These are phyloP conservation scores for Plectosphaerella plurivora DNA, from an alignment of 2,329 filamentous ascomycete species.

Conservation along the genomic window DNA sequence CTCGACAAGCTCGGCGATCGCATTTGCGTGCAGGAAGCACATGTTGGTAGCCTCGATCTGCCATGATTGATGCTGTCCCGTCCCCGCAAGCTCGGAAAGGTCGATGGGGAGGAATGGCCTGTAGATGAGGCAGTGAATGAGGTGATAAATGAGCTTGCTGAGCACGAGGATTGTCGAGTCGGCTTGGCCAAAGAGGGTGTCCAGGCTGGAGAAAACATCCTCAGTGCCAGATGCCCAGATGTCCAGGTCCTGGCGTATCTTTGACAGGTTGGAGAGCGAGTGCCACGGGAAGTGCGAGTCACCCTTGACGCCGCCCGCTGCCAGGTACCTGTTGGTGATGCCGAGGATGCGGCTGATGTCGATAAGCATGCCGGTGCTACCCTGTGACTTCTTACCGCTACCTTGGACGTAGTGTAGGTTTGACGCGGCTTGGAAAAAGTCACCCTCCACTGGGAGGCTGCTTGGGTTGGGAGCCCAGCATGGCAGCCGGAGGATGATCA, in stretches of 20 bases:
- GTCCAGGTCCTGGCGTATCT: conserved; percentile 80
- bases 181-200: conserved; percentile 69
- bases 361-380: conserved; percentile 75
- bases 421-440: conserved; percentile 76
- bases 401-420: conserved; percentile 71
- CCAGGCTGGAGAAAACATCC: conserved; percentile 72
- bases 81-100: conserved; percentile 72
- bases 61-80: conserved; percentile 84
- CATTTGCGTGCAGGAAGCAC: conserved; percentile 82
- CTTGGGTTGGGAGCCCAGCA: conserved; percentile 64
- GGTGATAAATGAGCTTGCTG: conserved; percentile 82
- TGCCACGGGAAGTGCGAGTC: conserved; percentile 93
- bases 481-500: conserved; percentile 69
- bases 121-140: conserved; percentile 83
- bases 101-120: conserved; percentile 83
- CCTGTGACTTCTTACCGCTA: conserved; percentile 65
- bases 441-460: conserved; percentile 64
- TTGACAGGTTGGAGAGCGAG: conserved; percentile 76
- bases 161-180: conserved; percentile 77
- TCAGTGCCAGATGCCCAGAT: conserved; percentile 80
- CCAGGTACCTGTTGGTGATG: conserved; percentile 78
- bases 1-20: conserved; percentile 78
- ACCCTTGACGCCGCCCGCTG: conserved; percentile 80
- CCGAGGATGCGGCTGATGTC: conserved; percentile 81
- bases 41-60: conserved; percentile 87